Evolutionary conservation across 345 rosid species (phyloP).

Genomic region (Melaleuca alternifolia): DNA sequence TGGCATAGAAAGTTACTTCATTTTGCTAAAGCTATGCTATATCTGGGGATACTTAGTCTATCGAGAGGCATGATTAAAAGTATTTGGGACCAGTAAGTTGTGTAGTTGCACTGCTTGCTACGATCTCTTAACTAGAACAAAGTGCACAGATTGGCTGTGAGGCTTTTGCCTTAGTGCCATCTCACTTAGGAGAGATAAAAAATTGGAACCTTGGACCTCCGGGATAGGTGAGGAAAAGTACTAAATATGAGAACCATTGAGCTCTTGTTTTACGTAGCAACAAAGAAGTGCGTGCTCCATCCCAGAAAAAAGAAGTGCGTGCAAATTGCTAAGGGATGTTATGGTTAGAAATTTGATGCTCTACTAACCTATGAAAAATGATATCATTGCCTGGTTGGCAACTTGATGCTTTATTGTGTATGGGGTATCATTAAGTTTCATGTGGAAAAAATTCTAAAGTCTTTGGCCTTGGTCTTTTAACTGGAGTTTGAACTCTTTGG

Average conservation of each 20-base stretch:
- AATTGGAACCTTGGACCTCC: neutral
- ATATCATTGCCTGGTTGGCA: neutral
- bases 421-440: neutral
- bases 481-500: neutral
- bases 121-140: neutral
- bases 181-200: neutral
- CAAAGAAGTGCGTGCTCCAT: too few species aligned
- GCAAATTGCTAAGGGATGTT: neutral
- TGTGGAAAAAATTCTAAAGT: neutral
- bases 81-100: neutral
- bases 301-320: too few species aligned
- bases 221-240: neutral
- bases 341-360: neutral
- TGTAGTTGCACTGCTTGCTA: neutral
- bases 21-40: neutral
- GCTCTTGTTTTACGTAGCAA: neutral
- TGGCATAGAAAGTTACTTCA: neutral
- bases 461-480: neutral
- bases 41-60: neutral
- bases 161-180: neutral
- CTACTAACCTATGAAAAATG: neutral
- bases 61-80: neutral
- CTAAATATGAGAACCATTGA: neutral
- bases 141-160: neutral
- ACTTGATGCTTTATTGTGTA: neutral